Evolutionary conservation across 1,284 basidiomycete species (phyloP).

Genomic region (Moesziomyces sp.): DNA sequence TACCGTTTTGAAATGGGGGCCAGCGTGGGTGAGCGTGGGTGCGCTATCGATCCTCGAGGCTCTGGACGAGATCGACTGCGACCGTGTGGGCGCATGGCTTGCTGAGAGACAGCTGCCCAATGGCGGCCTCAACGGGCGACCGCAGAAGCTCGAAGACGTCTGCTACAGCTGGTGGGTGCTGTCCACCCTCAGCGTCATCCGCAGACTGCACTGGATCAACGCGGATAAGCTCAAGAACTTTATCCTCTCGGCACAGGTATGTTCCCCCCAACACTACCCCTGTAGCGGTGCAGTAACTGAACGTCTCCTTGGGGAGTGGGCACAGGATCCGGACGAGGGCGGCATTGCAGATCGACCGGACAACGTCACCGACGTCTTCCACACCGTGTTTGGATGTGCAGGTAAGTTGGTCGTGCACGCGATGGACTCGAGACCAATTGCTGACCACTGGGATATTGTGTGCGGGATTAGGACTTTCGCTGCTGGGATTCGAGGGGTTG

Average conservation of each 20-base stretch:
- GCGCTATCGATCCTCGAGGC: constrained; percentile 86
- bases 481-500: constrained; percentile 87
- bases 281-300: no score
- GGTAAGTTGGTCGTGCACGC: constrained; percentile 71
- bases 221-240: constrained; percentile 80
- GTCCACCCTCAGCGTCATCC: constrained; percentile 84
- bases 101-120: constrained; percentile 90
- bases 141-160: constrained; percentile 97
- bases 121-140: constrained; percentile 93
- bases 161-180: constrained; percentile 99
- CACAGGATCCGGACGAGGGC: constrained; percentile 86
- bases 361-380: constrained; percentile 94
- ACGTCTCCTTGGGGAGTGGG: no score
- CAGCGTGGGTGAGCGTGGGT: constrained; percentile 90
- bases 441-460: neutral
- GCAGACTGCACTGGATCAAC: constrained; percentile 89
- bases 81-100: constrained; percentile 87
- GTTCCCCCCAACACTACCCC: no score
- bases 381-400: constrained; percentile 91
- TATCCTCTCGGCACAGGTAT: constrained; percentile 87
- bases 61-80: constrained; percentile 71
- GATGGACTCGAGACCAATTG: no score
- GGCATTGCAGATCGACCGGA: constrained; percentile 95
- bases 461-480: constrained; percentile 77
- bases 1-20: neutral